Percentiles rank a stretch among this genome's conserved stretches.
phyloP scores from a whole-genome alignment of 805 yeast species.

The Lachancea kluyveri region DNA sequence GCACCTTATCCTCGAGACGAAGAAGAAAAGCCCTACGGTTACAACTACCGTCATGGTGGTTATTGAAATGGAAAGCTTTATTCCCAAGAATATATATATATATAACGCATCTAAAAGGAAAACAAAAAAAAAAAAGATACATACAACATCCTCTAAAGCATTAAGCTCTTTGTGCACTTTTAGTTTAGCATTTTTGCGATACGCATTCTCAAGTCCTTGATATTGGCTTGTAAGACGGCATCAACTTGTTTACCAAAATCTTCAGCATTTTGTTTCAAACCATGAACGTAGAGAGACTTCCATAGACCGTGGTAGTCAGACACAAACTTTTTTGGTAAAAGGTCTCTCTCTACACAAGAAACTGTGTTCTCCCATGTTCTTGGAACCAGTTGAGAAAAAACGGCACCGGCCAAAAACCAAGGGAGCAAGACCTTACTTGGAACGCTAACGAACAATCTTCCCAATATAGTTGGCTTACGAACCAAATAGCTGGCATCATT shows the following conservation, averaged over 20 bases:
- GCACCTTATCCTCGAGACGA: constrained; percentile 4
- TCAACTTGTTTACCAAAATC: constrained; percentile 7
- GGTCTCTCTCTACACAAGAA: constrained; percentile 12
- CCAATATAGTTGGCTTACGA: constrained; percentile 11
- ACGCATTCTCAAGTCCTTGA: constrained; percentile 7
- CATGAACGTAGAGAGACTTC: constrained; percentile 10
- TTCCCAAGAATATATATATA: constrained; percentile 1
- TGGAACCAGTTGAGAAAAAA: constrained; percentile 22
- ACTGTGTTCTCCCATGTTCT: constrained; percentile 19
- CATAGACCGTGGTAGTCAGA: constrained; percentile 9
- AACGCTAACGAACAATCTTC: constrained; percentile 16
- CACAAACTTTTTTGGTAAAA: constrained; percentile 15
- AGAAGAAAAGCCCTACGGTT: background rate
- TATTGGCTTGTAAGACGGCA: constrained; percentile 10
- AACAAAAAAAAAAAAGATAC: background rate
- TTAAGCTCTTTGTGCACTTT: background rate
- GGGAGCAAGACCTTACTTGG: constrained; percentile 25
- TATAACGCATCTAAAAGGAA: background rate
- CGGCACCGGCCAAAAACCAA: constrained; percentile 17
- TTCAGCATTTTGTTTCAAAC: constrained; percentile 7
- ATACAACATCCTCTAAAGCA: background rate
- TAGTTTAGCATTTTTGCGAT: constrained; percentile 1
- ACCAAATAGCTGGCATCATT: constrained; percentile 7
- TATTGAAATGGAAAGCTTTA: constrained; percentile 1
- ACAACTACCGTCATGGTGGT: constrained; percentile 6